A percentile compares a stretch with the other conserved stretches of the same genome.
phyloP scores from a whole-genome alignment of 441 rosid genomes.

The Capsella rubella region DNA sequence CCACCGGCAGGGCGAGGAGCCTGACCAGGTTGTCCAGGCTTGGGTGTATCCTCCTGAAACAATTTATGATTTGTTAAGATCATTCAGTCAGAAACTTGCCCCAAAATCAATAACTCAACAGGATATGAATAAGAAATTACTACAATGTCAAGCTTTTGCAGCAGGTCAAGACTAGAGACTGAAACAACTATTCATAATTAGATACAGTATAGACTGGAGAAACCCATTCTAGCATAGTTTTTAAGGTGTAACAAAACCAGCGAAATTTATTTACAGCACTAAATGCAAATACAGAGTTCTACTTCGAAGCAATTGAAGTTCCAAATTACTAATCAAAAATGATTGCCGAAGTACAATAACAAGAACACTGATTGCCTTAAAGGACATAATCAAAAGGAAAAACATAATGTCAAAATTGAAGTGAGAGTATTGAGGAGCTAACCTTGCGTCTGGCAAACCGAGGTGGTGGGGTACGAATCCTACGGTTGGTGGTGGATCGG shows the following conservation, averaged over 20 bases:
- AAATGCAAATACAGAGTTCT: too few relatives aligned
- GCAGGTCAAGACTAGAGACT: too few relatives aligned
- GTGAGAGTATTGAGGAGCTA: not conserved
- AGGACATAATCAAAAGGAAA: not conserved
- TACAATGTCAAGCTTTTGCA: too few relatives aligned
- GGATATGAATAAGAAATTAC: too few relatives aligned
- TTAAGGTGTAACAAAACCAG: too few relatives aligned
- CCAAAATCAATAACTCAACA: too few relatives aligned
- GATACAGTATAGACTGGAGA: too few relatives aligned
- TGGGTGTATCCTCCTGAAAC: conserved; percentile 60
- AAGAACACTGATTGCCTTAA: not conserved
- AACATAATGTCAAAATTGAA: not conserved
- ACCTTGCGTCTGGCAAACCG: conserved; percentile 93
- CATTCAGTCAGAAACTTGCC: not conserved
- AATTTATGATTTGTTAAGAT: not conserved
- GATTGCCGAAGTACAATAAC: not conserved
- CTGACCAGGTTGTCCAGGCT: conserved; percentile 62
- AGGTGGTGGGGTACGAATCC: conserved; percentile 88
- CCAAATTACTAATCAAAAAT: too few relatives aligned
- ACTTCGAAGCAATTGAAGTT: too few relatives aligned
- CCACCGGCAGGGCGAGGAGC: conserved; percentile 53
- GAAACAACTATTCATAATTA: too few relatives aligned
- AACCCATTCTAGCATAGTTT: too few relatives aligned
- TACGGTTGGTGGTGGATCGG: conserved; percentile 74
- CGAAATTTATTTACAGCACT: too few relatives aligned